Evolutionary conservation across 805 yeast genomes (phyloP).

Genomic region (Kurtzmaniella fragi): DNA sequence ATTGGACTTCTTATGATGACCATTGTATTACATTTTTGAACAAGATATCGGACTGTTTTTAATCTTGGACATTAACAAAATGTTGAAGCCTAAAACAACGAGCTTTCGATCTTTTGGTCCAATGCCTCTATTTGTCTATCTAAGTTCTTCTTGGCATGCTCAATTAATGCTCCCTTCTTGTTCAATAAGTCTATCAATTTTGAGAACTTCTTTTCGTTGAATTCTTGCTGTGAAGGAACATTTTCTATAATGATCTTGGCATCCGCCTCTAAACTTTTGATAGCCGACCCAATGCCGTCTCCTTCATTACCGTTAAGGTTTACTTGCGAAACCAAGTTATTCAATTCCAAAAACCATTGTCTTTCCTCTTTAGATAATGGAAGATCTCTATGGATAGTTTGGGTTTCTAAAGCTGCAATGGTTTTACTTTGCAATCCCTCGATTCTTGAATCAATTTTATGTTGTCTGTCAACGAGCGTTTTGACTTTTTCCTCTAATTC

Average conservation of each 20-base stretch:
- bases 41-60: no score
- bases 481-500: constrained; percentile 9
- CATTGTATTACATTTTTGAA: no score
- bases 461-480: constrained; percentile 15
- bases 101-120: constrained; percentile 1
- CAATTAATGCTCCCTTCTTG: constrained; percentile 15
- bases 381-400: constrained; percentile 15
- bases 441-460: constrained; percentile 14
- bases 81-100: neutral
- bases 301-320: neutral
- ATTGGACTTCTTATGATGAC: no score
- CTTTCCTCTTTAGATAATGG: constrained; percentile 33
- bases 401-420: constrained; percentile 16
- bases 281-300: no score
- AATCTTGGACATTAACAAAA: neutral
- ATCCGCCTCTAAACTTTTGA: no score
- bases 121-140: constrained; percentile 4
- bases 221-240: neutral
- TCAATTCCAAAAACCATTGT: constrained; percentile 34
- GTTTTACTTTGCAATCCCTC: constrained; percentile 17
- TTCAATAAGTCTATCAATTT: constrained; percentile 14
- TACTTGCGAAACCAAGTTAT: constrained; percentile 14
- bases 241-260: no score
- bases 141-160: constrained; percentile 10
- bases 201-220: neutral